phyloP scores from a whole-genome alignment of 805 yeast genomes.

The Metschnikowia dekortorum region DNA sequence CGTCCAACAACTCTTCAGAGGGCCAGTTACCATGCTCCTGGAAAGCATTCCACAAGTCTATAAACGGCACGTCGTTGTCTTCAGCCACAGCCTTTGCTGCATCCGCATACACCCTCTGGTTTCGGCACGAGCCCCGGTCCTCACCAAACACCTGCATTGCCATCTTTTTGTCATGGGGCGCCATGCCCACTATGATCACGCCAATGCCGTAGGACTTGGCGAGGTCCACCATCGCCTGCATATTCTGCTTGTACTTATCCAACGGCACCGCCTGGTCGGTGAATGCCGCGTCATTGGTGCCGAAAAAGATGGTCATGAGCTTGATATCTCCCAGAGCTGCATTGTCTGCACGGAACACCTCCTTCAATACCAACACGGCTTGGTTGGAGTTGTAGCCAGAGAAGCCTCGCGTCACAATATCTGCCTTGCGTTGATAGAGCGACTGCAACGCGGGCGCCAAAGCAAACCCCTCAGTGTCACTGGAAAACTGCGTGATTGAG shows the following conservation, averaged over 20 bases:
- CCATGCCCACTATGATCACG: constrained; percentile 62
- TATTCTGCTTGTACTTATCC: constrained; percentile 46
- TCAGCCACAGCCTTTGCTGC: constrained; percentile 45
- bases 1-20: constrained; percentile 33
- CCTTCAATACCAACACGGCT: constrained; percentile 37
- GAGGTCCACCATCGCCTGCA: constrained; percentile 36
- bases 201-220: constrained; percentile 42
- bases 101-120: constrained; percentile 43
- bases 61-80: constrained; percentile 48
- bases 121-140: neutral
- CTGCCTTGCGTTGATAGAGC: constrained; percentile 57
- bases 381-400: constrained; percentile 71
- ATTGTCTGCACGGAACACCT: constrained; percentile 43
- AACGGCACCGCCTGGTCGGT: constrained; percentile 45
- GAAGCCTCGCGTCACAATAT: constrained; percentile 70
- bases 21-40: constrained; percentile 28
- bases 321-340: constrained; percentile 24
- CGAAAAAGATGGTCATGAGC: constrained; percentile 63
- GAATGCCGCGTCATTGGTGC: constrained; percentile 63
- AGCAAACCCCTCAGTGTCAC: constrained; percentile 39
- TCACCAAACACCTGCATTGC: constrained; percentile 8
- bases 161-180: constrained; percentile 41
- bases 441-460: constrained; percentile 48
- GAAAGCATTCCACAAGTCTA: constrained; percentile 51
- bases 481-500: constrained; percentile 59